Base-by-base conservation (phyloP, 495 filamentous ascomycete genomes). In the Penicillium ucsense region DNA sequence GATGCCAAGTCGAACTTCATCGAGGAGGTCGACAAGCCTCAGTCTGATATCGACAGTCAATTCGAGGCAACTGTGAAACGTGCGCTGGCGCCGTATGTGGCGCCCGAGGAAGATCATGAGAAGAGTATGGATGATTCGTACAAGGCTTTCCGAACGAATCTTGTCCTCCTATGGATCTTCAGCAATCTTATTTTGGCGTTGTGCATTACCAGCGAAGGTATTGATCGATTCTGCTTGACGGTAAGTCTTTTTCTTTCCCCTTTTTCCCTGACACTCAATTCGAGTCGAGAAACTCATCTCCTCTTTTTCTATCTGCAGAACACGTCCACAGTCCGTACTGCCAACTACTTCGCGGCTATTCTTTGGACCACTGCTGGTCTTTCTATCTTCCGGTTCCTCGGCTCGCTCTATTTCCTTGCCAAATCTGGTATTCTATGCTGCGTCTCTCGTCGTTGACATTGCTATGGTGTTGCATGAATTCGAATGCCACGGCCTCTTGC, bases 1-100 rank as follows among this genome's bases (percentile, higher is more conserved):
- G 83, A 83, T 39, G 88, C 76, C 46, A 89, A 95, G 66, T 79
- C 83, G 27, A 86, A 84, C 9, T 87, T 95, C 52, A 89, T 97
- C 49, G 92, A 97, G 61, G 94, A 96, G 69, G 76, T 89, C 32
- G 92, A 97, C 53, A 88, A 94, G 66, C 88, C 92, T 30, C 94
- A 97, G 64, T 90, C 92, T 52, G 92, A 97, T 76, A 96, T 97
- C 64, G 92, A 98, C 67, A 86, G 84, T 47, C 86, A 94, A 63
- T 98, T 98, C 59, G 94, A 96, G 64, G 73, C 84, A 54, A 98
- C 92, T 4, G 92, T 98, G 49, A 90, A 94, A 72, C 84, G 92
- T 57, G 92, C 92, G 31, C 67, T 98, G 60, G 72, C 78, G 32
- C 86, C 88, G 8, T 95, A 78, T 65, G 60, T 72, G 10, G 77